Conservation (phyloP, 2,329 filamentous ascomycete species). For the Cladophialophora bantiana region DNA sequence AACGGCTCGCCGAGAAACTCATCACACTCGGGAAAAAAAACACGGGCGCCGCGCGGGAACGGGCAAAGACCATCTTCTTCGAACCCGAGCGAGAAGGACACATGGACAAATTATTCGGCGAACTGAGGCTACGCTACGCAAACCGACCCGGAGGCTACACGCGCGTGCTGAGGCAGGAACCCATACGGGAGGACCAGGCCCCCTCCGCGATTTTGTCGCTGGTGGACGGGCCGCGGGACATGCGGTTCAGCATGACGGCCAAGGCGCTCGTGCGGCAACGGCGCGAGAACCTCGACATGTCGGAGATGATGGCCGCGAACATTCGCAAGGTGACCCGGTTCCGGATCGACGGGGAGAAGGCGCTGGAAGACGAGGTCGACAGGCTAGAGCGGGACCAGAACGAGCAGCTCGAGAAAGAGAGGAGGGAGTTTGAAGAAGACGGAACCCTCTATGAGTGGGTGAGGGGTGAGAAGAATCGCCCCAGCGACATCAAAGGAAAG, state of each 20-base stretch:
- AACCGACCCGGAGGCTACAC: constrained; percentile 90
- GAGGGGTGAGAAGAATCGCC: constrained; percentile 40
- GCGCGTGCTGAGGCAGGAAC: constrained; percentile 89
- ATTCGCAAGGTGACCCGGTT: constrained; percentile 82
- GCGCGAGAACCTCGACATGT: constrained; percentile 62
- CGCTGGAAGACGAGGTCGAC: constrained; percentile 68
- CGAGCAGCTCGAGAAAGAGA: constrained; percentile 51
- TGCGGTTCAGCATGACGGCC: constrained; percentile 93
- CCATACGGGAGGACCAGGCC: constrained; percentile 85
- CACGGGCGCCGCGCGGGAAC: constrained; percentile 77
- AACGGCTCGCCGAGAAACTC: constrained; percentile 89
- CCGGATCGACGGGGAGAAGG: constrained; percentile 69
- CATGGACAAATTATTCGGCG: constrained; percentile 86
- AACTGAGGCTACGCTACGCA: constrained; percentile 79
- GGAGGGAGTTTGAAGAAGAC: constrained; percentile 39
- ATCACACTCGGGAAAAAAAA: constrained; percentile 94
- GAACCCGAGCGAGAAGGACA: constrained; percentile 55
- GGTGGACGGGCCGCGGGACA: constrained; percentile 91
- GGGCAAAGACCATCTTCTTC: constrained; percentile 82
- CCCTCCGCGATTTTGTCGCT: constrained; percentile 90
- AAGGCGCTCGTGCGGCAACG: constrained; percentile 74
- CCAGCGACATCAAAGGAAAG: constrained; percentile 36
- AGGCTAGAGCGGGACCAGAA: constrained; percentile 62
- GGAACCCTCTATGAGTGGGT: constrained; percentile 39
- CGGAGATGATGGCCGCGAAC: constrained; percentile 77